These are phyloP conservation scores for Colletotrichum karsti DNA, from an alignment of 2,329 filamentous ascomycete genomes.

Conservation along the genomic window DNA sequence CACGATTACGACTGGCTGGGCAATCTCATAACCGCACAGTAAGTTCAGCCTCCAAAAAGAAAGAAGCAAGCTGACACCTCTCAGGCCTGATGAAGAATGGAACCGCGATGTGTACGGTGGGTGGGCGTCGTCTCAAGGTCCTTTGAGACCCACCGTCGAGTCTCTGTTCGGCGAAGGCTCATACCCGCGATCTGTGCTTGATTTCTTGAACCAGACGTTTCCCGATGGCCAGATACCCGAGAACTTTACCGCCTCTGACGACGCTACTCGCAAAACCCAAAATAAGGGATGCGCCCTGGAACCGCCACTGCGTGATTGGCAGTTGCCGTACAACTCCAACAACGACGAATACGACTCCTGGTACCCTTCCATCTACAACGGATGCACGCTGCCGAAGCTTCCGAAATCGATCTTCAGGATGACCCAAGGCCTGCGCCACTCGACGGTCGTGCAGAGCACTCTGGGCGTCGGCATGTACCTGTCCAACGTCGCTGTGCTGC, in stretches of 20 bases:
- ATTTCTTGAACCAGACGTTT: conserved; percentile 13
- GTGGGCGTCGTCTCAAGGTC: conserved; percentile 15
- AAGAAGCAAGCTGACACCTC: background rate
- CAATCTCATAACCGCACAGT: conserved; percentile 24
- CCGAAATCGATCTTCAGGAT: conserved; percentile 20
- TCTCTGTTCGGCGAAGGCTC: conserved; percentile 23
- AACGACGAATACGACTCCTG: conserved; percentile 23
- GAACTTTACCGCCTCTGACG: background rate
- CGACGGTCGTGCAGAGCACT: conserved; percentile 20
- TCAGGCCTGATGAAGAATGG: conserved; percentile 11
- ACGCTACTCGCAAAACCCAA: background rate
- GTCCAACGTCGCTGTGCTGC: conserved; percentile 19
- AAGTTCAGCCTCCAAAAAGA: background rate
- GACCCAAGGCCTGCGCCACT: conserved; percentile 12
- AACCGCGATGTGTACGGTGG: conserved; percentile 9
- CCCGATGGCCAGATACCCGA: background rate
- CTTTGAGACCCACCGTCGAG: conserved; percentile 16
- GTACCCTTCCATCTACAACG: conserved; percentile 20
- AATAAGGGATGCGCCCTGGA: conserved; percentile 7
- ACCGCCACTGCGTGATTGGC: conserved; percentile 16
- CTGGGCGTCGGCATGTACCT: conserved; percentile 28
- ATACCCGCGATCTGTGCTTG: conserved; percentile 11
- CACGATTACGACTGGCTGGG: conserved; percentile 27
- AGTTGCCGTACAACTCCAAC: conserved; percentile 20
- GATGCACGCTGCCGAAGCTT: conserved; percentile 12